Evolutionary conservation across 2,329 filamentous ascomycete species (phyloP), one percentile per base, ranked within the genome.

Genomic region (Polytolypa hystricis): DNA sequence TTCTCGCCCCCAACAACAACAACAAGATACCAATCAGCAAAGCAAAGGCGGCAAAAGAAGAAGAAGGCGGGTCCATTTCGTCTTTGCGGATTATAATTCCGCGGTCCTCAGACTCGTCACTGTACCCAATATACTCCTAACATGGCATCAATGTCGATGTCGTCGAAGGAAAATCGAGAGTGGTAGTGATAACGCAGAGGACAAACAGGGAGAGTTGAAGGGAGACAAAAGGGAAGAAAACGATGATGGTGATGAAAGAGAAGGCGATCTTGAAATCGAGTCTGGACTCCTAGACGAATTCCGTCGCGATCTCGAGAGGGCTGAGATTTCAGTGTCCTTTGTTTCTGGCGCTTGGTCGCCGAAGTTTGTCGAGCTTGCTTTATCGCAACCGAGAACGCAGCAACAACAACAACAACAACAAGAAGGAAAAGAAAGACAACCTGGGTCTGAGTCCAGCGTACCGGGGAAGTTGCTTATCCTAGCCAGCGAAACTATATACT

Each of bases 401-500:
- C 35, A n/a, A n/a, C n/a, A n/a, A n/a, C n/a, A n/a, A n/a, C n/a
- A n/a, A n/a, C n/a, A n/a, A n/a, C n/a, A n/a, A n/a, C n/a, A n/a
- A n/a, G n/a, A n/a, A n/a, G n/a, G n/a, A n/a, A n/a, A n/a, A n/a
- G n/a, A n/a, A n/a, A n/a, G n/a, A n/a, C n/a, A n/a, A n/a, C 21
- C 21, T 25, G 21, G 21, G 21, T 25, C n/a, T 25, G n/a, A 7
- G 7, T 7, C 21, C 21, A 25, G n/a, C 21, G 7, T 25, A n/a
- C 21, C 21, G n/a, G 21, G n/a, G 23, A 37, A 27, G 25, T 8
- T 59, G 0, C 47, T 74, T 14, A 56, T 79, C 5, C 64, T 80
- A 3, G 76, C 72, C 1, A 75, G 73, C 18, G 76, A 80, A 54
- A 80, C 76, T 0, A 79, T 79, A 33, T 80, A 80, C 53, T 72